Percentiles rank a stretch among this genome's conserved stretches.
Conservation (phyloP, 129 eudicot genomes). For the Mikania micrantha region DNA sequence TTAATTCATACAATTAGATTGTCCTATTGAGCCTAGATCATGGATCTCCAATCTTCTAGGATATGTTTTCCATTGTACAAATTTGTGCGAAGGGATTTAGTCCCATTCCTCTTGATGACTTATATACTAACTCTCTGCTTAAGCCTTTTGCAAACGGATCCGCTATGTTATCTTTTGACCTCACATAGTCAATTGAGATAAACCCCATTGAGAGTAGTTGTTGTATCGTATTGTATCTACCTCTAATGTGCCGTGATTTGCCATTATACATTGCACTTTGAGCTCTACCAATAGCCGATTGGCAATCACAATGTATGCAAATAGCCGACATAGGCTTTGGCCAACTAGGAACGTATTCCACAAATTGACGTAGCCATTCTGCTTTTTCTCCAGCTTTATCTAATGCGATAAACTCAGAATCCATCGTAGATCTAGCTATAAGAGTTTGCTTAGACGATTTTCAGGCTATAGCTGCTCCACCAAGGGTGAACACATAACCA, state of each 20-base stretch:
- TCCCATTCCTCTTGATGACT: neutral
- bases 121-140: neutral
- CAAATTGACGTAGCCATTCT: neutral
- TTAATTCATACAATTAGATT: neutral
- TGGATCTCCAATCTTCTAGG: neutral
- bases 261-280: neutral
- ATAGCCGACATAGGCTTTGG: neutral
- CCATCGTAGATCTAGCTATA: no score
- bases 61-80: neutral
- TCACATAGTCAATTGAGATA: neutral
- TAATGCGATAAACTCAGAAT: no score
- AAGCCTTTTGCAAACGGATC: neutral
- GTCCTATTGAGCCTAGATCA: no score
- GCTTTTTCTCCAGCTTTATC: no score
- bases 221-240: neutral
- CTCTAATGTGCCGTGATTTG: neutral
- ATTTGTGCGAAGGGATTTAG: neutral
- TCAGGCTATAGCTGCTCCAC: no score
- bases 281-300: neutral
- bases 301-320: neutral
- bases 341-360: neutral
- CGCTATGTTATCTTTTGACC: neutral
- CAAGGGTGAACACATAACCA: no score
- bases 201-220: neutral
- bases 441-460: no score